These are phyloP conservation scores for Penicillium daleae DNA, from an alignment of 495 filamentous ascomycete species.

Conservation along the genomic window DNA sequence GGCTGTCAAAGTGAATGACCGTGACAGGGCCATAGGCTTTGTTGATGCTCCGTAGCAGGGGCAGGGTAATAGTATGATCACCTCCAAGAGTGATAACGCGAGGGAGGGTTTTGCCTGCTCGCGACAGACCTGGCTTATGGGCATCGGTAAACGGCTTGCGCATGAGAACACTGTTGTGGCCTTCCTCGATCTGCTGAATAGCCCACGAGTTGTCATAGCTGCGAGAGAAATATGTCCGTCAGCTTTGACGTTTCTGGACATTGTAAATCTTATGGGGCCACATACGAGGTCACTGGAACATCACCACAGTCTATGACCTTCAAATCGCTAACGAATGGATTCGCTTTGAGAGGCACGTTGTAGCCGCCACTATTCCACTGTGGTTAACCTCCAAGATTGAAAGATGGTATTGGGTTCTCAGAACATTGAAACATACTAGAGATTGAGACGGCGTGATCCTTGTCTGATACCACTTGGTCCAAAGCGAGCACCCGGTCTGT, in stretches of 20 bases:
- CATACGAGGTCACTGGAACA: conserved; percentile 64
- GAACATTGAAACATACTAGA: conserved; percentile 57
- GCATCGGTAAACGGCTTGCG: conserved; percentile 52
- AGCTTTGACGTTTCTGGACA: background rate
- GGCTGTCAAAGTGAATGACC: conserved; percentile 75
- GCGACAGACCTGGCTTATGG: conserved; percentile 52
- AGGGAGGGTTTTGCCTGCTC: conserved; percentile 59
- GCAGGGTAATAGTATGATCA: conserved; percentile 67
- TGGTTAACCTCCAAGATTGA: background rate
- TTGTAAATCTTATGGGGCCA: too few species aligned
- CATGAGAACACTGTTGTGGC: conserved; percentile 57
- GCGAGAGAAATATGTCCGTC: background rate
- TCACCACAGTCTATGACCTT: conserved; percentile 77
- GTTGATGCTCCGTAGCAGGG: conserved; percentile 66
- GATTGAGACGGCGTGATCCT: conserved; percentile 72
- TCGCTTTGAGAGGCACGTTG: conserved; percentile 62
- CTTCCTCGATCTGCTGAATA: conserved; percentile 73
- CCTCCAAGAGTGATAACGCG: conserved; percentile 71
- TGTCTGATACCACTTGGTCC: conserved; percentile 81
- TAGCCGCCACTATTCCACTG: conserved; percentile 53
- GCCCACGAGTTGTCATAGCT: conserved; percentile 72
- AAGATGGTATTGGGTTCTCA: background rate
- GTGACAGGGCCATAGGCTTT: conserved; percentile 67
- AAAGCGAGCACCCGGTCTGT: conserved; percentile 82
- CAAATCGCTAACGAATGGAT: conserved; percentile 68